phyloP scores from a whole-genome alignment of 768 basidiomycete species.

The Punctularia strigosozonata region DNA sequence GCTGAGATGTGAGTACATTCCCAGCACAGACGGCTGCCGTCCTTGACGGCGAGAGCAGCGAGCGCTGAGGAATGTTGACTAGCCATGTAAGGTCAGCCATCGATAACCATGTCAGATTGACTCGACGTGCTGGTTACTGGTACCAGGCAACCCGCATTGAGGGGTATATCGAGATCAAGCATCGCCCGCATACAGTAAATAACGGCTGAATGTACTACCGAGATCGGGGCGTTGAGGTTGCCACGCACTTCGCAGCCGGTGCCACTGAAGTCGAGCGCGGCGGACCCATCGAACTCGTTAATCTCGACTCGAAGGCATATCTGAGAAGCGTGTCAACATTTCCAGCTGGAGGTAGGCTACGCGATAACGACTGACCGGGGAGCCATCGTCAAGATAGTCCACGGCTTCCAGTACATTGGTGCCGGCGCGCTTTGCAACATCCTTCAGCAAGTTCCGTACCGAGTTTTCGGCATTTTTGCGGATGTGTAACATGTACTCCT shows the following conservation, averaged over 20 bases:
- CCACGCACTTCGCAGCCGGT: slow-evolving; percentile 78
- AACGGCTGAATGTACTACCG: slow-evolving; percentile 78
- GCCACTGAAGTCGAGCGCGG: slow-evolving; percentile 76
- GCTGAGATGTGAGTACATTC: slow-evolving; percentile 83
- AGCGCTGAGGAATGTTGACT: slow-evolving; percentile 76
- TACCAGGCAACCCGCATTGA: slow-evolving; percentile 90
- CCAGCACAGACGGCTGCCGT: slow-evolving; percentile 91
- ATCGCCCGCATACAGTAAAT: slow-evolving; percentile 86
- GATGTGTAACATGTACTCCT: slow-evolving; percentile 90
- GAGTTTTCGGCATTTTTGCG: slow-evolving; percentile 79
- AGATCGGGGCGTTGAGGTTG: slow-evolving; percentile 77
- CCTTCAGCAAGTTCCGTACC: slow-evolving; percentile 70
- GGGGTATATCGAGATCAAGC: slow-evolving; percentile 78
- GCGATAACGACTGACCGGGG: slow-evolving; percentile 43
- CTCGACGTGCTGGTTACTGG: slow-evolving; percentile 55
- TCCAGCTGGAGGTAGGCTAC: not conserved
- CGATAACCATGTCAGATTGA: slow-evolving; percentile 1
- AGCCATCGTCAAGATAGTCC: slow-evolving; percentile 84
- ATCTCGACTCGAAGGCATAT: slow-evolving; percentile 72
- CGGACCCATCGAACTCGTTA: slow-evolving; percentile 59
- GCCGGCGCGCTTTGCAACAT: slow-evolving; percentile 61
- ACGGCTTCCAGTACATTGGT: slow-evolving; percentile 52
- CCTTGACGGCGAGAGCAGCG: slow-evolving; percentile 67
- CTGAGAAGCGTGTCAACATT: slow-evolving; percentile 22
- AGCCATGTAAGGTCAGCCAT: slow-evolving; percentile 9